These are phyloP conservation scores for Chalciporus sp. DNA, from an alignment of 1,284 basidiomycete species.

Conservation along the genomic window DNA sequence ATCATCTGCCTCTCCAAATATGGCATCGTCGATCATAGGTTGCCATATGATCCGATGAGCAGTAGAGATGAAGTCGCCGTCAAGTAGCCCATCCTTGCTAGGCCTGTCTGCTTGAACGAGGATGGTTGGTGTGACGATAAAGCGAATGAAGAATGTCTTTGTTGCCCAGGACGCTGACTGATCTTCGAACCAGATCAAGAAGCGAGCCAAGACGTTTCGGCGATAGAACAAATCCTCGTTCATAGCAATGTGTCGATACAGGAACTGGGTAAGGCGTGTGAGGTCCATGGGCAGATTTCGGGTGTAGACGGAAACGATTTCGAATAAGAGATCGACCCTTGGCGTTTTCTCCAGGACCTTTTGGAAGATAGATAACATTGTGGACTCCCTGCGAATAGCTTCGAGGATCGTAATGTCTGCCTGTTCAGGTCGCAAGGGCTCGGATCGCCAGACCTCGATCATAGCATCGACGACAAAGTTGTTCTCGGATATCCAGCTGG, in stretches of 20 bases:
- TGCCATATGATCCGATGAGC: conserved; percentile 83
- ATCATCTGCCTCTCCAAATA: conserved; percentile 72
- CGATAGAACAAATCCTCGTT: conserved; percentile 68
- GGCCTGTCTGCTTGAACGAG: conserved; percentile 73
- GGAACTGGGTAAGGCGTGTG: conserved; percentile 82
- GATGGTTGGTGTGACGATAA: conserved; percentile 88
- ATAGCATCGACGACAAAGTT: conserved; percentile 68
- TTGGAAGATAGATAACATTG: conserved; percentile 80
- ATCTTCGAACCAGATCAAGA: conserved; percentile 84
- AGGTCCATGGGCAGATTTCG: conserved; percentile 84
- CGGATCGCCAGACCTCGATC: conserved; percentile 71
- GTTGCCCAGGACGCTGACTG: conserved; percentile 68
- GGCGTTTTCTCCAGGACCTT: conserved; percentile 67
- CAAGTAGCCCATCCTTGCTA: conserved; percentile 62
- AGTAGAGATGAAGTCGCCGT: conserved; percentile 68
- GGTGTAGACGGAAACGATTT: conserved; percentile 84
- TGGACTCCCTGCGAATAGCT: conserved; percentile 62
- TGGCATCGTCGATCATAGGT: conserved; percentile 62
- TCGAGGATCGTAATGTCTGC: conserved; percentile 51
- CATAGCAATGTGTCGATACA: conserved; percentile 85
- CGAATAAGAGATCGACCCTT: conserved; percentile 88
- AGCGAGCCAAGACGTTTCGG: conserved; percentile 82
- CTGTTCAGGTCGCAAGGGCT: conserved; percentile 51
- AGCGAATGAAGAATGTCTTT: conserved; percentile 87
- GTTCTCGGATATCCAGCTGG: conserved; percentile 76